Base-by-base conservation (phyloP, 2,329 filamentous ascomycete genomes). In the Huntiella moniliformis region DNA sequence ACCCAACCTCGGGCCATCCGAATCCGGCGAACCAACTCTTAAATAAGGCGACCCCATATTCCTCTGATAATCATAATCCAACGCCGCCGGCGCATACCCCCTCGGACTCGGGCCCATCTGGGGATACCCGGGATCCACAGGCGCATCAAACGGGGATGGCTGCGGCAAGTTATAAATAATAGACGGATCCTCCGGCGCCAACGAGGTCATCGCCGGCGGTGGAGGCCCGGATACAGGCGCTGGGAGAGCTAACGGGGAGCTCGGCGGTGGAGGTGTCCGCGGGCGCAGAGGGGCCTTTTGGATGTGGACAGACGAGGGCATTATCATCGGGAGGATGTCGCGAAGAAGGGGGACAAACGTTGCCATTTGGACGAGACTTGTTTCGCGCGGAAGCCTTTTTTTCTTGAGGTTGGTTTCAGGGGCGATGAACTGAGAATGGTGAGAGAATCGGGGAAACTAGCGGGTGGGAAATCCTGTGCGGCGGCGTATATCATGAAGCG, bases 301-400 rank as follows among this genome's bases (percentile, higher is more conserved):
- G 47, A 79, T 62, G 45, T 73, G 65, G n/a, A 79, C 70, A n/a
- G 63, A 59, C 3, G 66, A 63, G 2, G 72, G 71, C 56, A 75
- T 60, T 48, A 76, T 67, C 66, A 77, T 75, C 49, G 71, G 72
- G 42, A 76, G 59, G 42, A 76, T 60, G 52, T 75, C 72, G 51
- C 70, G 68, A 45, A 76, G 62, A 49, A 76, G 56, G 22, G 72
- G 70, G 28, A 76, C 56, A 7, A 76, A 56, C 17, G 68, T 66
- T 42, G 68, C 63, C 71, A 75, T 71, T 43, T 16, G 40, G 7
- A 18, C 22, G 22, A 28, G 22, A 7, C 22, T 28, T 28, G n/a
- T n/a, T 28, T 28, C 8, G 22, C 22, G 22, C 22, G 3, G 6
- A 3, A 28, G 22, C 6, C 22, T 28, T 28, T 28, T 28, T 28